phyloP scores from a whole-genome alignment of 176 grass and related monocot genomes.

The Puya raimondii region DNA sequence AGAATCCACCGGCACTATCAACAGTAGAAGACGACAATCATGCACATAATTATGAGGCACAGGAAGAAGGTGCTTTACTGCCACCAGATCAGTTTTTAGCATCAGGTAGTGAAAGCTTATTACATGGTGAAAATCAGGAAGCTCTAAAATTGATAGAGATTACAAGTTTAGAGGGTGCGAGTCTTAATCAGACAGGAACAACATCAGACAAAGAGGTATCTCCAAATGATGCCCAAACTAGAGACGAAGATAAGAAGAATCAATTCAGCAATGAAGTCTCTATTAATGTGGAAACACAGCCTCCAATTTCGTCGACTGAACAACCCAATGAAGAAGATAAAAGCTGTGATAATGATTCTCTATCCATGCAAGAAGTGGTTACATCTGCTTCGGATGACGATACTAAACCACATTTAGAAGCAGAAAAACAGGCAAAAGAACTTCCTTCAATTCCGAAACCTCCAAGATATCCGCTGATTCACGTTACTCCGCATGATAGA shows the following conservation, averaged over 20 bases:
- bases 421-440: conserved; percentile 30
- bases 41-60: conserved; percentile 7
- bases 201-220: conserved; percentile 24
- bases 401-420: conserved; percentile 10
- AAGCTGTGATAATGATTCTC: neutral
- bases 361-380: neutral
- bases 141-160: conserved; percentile 19
- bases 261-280: neutral
- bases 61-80: conserved; percentile 11
- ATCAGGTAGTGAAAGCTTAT: conserved; percentile 21
- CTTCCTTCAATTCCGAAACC: conserved; percentile 24
- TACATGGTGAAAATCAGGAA: conserved; percentile 20
- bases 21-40: conserved; percentile 12
- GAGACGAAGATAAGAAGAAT: neutral
- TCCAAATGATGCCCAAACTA: neutral
- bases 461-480: conserved; percentile 54
- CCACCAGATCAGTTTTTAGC: conserved; percentile 17
- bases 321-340: conserved; percentile 1
- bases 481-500: conserved; percentile 71
- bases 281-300: conserved; percentile 2
- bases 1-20: conserved; percentile 9
- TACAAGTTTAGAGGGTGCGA: conserved; percentile 39
- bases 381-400: conserved; percentile 8
- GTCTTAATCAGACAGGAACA: conserved; percentile 30
- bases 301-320: conserved; percentile 3